Percentiles rank a stretch among this genome's conserved stretches.
Evolutionary conservation across 1,139 yeast genomes (phyloP).

Genomic region (Schwanniomyces etchellsii): DNA sequence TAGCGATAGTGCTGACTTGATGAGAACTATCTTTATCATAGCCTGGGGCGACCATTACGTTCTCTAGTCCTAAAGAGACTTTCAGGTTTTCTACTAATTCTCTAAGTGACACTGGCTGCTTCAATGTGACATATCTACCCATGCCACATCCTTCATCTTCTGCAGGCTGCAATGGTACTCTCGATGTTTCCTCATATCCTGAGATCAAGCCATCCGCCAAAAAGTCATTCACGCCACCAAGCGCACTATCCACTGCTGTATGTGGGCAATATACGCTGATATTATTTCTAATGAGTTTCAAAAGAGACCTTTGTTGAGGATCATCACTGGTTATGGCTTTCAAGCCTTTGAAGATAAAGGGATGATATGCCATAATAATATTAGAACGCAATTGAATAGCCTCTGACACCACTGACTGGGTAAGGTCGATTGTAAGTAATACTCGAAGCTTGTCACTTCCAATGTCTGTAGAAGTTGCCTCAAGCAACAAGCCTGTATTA

Average conservation of each 20-base stretch:
- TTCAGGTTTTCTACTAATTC: conserved; percentile 54
- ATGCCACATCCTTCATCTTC: conserved; percentile 57
- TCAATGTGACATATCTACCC: conserved; percentile 67
- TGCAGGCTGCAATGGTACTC: conserved; percentile 23
- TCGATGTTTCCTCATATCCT: conserved; percentile 14
- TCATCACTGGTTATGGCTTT: conserved; percentile 65
- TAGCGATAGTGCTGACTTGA: conserved; percentile 53
- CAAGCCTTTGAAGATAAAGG: conserved; percentile 86
- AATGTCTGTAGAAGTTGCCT: conserved; percentile 22
- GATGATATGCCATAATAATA: conserved; percentile 84
- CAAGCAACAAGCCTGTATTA: conserved; percentile 84
- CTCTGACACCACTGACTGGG: conserved; percentile 79
- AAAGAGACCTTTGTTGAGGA: conserved; percentile 76
- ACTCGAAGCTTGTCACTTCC: conserved; percentile 33
- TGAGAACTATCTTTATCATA: conserved; percentile 23
- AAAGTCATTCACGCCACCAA: conserved; percentile 92
- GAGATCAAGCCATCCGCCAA: conserved; percentile 57
- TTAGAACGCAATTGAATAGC: conserved; percentile 52
- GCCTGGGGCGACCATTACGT: conserved; percentile 61
- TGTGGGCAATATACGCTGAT: conserved; percentile 93
- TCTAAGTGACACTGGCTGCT: conserved; percentile 35
- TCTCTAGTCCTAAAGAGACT: conserved; percentile 39
- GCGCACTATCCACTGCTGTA: conserved; percentile 91
- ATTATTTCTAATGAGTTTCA: conserved; percentile 66
- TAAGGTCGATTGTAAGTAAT: conserved; percentile 77